These are phyloP conservation scores for Carex myosuroides DNA, from an alignment of 176 grass and related monocot species.

Conservation along the genomic window DNA sequence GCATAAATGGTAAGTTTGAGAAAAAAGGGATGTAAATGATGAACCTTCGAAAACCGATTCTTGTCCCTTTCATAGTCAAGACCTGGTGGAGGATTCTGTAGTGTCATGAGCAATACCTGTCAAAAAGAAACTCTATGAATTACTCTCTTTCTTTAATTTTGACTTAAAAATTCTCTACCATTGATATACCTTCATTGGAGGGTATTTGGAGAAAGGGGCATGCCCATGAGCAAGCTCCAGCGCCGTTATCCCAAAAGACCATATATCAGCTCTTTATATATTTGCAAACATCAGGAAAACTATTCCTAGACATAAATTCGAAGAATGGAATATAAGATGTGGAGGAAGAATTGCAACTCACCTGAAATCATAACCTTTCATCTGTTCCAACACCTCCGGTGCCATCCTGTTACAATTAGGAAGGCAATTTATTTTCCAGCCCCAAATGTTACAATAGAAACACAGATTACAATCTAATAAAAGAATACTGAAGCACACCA, in stretches of 20 bases:
- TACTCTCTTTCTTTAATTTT: neutral
- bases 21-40: slow-evolving; percentile 5
- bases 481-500: slow-evolving; percentile 43
- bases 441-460: slow-evolving; percentile 10
- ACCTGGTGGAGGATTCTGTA: slow-evolving; percentile 85
- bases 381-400: slow-evolving; percentile 84
- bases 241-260: slow-evolving; percentile 99
- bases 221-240: slow-evolving; percentile 98
- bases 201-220: slow-evolving; percentile 91
- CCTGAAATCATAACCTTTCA: slow-evolving; percentile 98
- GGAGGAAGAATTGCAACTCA: slow-evolving; percentile 29
- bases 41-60: slow-evolving; percentile 73
- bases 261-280: slow-evolving; percentile 85
- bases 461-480: neutral
- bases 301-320: slow-evolving; percentile 1
- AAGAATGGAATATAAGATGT: slow-evolving; percentile 11
- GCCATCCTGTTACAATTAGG: slow-evolving; percentile 76
- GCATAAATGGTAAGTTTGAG: neutral
- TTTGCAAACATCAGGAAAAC: slow-evolving; percentile 22
- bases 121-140: slow-evolving; percentile 6
- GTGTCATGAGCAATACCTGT: slow-evolving; percentile 91
- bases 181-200: slow-evolving; percentile 84
- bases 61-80: slow-evolving; percentile 87
- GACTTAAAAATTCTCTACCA: neutral
- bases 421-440: slow-evolving; percentile 6